Conservation (phyloP, 371 early-diverging fungal genomes). For the Actinomucor elegans region DNA sequence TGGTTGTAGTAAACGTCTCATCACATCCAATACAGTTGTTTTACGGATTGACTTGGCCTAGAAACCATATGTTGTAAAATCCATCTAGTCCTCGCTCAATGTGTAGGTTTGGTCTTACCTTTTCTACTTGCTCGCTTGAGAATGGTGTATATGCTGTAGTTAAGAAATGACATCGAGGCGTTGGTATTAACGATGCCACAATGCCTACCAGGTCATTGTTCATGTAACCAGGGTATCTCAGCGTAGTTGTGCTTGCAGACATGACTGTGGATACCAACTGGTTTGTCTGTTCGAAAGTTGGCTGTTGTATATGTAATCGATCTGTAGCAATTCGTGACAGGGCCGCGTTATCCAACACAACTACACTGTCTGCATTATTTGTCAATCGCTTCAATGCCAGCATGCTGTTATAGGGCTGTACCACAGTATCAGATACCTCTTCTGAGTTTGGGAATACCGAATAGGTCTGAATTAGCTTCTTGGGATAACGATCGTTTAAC, state of each 20-base stretch:
- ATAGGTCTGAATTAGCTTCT: constrained; percentile 97
- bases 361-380: constrained; percentile 94
- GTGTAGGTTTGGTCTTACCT: constrained; percentile 42
- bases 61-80: neutral
- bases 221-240: constrained; percentile 99
- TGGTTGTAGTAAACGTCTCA: constrained; percentile 93
- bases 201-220: constrained; percentile 97
- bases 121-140: constrained; percentile 91
- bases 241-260: constrained; percentile 96
- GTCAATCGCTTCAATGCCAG: constrained; percentile 92
- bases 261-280: constrained; percentile 98
- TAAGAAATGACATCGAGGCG: constrained; percentile 96
- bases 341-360: constrained; percentile 96
- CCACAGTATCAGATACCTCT: constrained; percentile 97
- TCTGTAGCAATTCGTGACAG: constrained; percentile 94
- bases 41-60: constrained; percentile 89
- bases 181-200: constrained; percentile 93
- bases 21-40: constrained; percentile 97
- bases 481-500: constrained; percentile 95
- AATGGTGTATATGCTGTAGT: constrained; percentile 99
- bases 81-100: neutral
- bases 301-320: constrained; percentile 88
- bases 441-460: constrained; percentile 99
- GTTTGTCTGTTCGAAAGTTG: constrained; percentile 97
- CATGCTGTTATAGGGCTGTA: constrained; percentile 99